Evolutionary conservation across 116 monocot genomes (phyloP).

Genomic region (Trichopus zeylanicus): DNA sequence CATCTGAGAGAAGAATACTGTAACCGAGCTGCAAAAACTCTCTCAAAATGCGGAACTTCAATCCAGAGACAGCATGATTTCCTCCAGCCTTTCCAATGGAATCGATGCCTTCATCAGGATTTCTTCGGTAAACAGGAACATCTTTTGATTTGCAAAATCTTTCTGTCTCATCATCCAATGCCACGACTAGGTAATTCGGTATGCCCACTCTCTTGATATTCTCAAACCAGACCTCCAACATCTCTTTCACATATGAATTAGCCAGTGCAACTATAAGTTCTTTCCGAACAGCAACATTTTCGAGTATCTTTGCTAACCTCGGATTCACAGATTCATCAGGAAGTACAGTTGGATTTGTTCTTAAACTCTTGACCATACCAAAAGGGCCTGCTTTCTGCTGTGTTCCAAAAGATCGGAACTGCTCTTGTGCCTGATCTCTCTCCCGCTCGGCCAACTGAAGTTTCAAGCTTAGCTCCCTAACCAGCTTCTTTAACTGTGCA

Average conservation of each 20-base stretch:
- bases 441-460: slow-evolving; percentile 58
- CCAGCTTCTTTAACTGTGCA: slow-evolving; percentile 63
- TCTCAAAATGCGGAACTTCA: slow-evolving; percentile 79
- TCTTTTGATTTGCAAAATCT: slow-evolving; percentile 64
- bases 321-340: slow-evolving; percentile 85
- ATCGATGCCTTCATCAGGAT: slow-evolving; percentile 63
- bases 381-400: slow-evolving; percentile 72
- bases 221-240: slow-evolving; percentile 67
- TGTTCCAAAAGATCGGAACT: slow-evolving; percentile 29
- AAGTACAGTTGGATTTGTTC: slow-evolving; percentile 66
- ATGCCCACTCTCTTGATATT: slow-evolving; percentile 79
- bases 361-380: slow-evolving; percentile 66
- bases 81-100: slow-evolving; percentile 53
- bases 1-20: slow-evolving; percentile 85
- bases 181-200: slow-evolving; percentile 74
- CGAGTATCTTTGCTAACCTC: slow-evolving; percentile 56
- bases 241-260: slow-evolving; percentile 79
- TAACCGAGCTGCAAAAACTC: slow-evolving; percentile 97
- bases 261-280: slow-evolving; percentile 81
- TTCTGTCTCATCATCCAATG: slow-evolving; percentile 72
- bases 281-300: slow-evolving; percentile 51
- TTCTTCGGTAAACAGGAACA: slow-evolving; percentile 71
- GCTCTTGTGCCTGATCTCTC: slow-evolving; percentile 55
- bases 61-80: slow-evolving; percentile 87
- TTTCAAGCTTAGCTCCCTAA: slow-evolving; percentile 41